These are phyloP conservation scores for Chlorella sp. DNA, from an alignment of 139 green algal species.

Conservation along the genomic window DNA sequence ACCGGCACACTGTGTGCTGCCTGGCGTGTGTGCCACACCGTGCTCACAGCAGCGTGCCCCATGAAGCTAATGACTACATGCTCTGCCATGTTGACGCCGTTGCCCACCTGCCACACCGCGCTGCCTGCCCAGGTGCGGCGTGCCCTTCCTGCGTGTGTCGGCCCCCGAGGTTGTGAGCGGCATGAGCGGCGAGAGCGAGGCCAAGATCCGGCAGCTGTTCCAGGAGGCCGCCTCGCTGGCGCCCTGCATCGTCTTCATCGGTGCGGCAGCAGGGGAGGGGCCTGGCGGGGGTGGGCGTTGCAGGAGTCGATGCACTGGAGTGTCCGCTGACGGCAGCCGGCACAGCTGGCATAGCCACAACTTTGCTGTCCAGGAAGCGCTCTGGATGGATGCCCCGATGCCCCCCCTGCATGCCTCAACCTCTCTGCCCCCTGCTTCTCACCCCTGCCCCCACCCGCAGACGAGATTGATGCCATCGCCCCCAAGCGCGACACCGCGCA, in stretches of 20 bases:
- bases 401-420: background rate
- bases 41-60: too few relatives aligned
- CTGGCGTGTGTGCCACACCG: too few relatives aligned
- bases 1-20: too few relatives aligned
- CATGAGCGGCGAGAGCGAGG: slow-evolving; percentile 84
- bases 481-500: slow-evolving; percentile 59
- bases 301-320: too few relatives aligned
- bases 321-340: too few relatives aligned
- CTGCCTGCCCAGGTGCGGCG: slow-evolving; percentile 43
- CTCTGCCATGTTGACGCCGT: too few relatives aligned
- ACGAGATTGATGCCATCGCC: slow-evolving; percentile 67
- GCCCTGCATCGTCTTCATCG: slow-evolving; percentile 92
- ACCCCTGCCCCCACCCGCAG: background rate
- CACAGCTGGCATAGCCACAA: too few relatives aligned
- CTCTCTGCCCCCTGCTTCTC: background rate
- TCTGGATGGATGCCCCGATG: too few relatives aligned
- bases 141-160: slow-evolving; percentile 85
- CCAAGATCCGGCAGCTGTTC: slow-evolving; percentile 87
- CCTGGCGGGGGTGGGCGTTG: background rate
- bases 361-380: too few relatives aligned
- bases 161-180: slow-evolving; percentile 83
- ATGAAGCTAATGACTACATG: too few relatives aligned
- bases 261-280: slow-evolving; percentile 33
- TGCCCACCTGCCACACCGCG: too few relatives aligned
- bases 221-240: slow-evolving; percentile 77